phyloP scores from a whole-genome alignment of 2,329 filamentous ascomycete species.

The Pseudogymnoascus destructans region DNA sequence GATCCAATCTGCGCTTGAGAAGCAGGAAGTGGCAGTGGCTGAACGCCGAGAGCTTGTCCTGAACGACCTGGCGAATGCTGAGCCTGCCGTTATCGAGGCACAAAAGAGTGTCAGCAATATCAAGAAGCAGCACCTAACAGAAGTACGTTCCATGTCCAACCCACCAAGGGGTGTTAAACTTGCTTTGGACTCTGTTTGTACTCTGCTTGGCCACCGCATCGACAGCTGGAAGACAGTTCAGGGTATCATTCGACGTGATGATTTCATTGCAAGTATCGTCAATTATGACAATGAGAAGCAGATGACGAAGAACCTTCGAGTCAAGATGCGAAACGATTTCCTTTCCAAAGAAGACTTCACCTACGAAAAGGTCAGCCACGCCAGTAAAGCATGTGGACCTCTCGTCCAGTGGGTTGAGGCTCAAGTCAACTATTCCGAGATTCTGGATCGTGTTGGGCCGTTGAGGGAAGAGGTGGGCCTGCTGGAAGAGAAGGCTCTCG shows the following conservation, averaged over 20 bases:
- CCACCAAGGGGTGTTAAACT: slow-evolving; percentile 84
- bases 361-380: slow-evolving; percentile 88
- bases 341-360: slow-evolving; percentile 91
- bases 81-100: slow-evolving; percentile 84
- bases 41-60: slow-evolving; percentile 72
- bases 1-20: slow-evolving; percentile 74
- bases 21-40: slow-evolving; percentile 80
- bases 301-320: slow-evolving; percentile 73
- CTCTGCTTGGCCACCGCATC: slow-evolving; percentile 79
- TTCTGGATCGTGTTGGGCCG: slow-evolving; percentile 85
- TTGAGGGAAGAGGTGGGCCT: slow-evolving; percentile 78
- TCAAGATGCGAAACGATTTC: slow-evolving; percentile 87
- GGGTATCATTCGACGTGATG: slow-evolving; percentile 75
- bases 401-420: slow-evolving; percentile 95
- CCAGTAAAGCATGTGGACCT: slow-evolving; percentile 91
- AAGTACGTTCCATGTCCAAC: slow-evolving; percentile 93
- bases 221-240: slow-evolving; percentile 87
- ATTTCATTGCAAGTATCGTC: slow-evolving; percentile 96
- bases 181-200: slow-evolving; percentile 92
- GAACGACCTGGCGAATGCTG: slow-evolving; percentile 75
- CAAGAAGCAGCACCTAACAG: slow-evolving; percentile 90
- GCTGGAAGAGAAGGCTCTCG: slow-evolving; percentile 75
- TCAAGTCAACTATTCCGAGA: slow-evolving; percentile 96
- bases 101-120: slow-evolving; percentile 97
- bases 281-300: slow-evolving; percentile 91